Evolutionary conservation across 176 grass and related monocot species (phyloP).

Genomic region (Puccinellia tenuiflora): DNA sequence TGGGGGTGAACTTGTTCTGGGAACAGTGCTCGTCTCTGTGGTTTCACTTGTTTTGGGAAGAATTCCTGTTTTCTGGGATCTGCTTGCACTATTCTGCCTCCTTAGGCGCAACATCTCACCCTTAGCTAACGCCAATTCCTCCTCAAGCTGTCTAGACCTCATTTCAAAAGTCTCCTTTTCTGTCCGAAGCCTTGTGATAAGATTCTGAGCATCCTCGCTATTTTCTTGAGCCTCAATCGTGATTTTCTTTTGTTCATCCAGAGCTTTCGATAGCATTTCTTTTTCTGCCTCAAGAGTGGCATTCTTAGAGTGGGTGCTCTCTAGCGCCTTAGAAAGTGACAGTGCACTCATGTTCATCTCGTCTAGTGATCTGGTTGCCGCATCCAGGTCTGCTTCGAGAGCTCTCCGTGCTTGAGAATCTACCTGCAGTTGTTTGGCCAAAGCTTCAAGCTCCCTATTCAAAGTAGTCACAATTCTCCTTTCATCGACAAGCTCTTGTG

Average conservation of each 20-base stretch:
- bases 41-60: conserved; percentile 18
- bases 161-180: conserved; percentile 76
- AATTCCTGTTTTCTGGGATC: conserved; percentile 36
- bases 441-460: conserved; percentile 77
- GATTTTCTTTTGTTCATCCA: conserved; percentile 62
- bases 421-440: conserved; percentile 58
- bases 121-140: conserved; percentile 85
- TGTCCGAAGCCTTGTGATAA: conserved; percentile 64
- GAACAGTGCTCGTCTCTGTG: conserved; percentile 11
- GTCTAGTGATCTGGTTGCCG: conserved; percentile 90
- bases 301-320: conserved; percentile 60
- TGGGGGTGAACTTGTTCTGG: conserved; percentile 12
- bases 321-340: conserved; percentile 69
- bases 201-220: conserved; percentile 72
- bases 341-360: conserved; percentile 92
- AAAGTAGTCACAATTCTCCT: conserved; percentile 58
- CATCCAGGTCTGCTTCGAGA: conserved; percentile 80
- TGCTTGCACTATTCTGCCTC: conserved; percentile 52
- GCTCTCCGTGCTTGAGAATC: conserved; percentile 77
- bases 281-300: conserved; percentile 74
- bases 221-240: conserved; percentile 64
- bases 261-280: conserved; percentile 67
- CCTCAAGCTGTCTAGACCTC: conserved; percentile 83
- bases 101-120: conserved; percentile 84
- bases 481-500: conserved; percentile 80